phyloP scores from a whole-genome alignment of 768 basidiomycete genomes.

The Phaeotremella fagi region DNA sequence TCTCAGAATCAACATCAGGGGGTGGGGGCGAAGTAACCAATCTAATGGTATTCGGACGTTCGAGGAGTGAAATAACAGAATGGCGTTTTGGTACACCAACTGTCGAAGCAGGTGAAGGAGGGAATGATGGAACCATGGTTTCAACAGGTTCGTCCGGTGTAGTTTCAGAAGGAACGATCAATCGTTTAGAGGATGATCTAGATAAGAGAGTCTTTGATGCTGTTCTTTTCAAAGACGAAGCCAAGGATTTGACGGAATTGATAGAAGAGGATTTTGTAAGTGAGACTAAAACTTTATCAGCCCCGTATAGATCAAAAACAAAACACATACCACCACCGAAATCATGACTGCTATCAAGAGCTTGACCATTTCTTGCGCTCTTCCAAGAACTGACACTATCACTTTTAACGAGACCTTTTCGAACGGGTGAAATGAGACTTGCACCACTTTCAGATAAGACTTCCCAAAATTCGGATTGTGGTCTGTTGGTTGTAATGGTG shows the following conservation, averaged over 20 bases:
- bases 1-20: constrained; percentile 2
- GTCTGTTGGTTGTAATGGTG: background rate
- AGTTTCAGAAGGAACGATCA: constrained; percentile 2
- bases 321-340: constrained; percentile 23
- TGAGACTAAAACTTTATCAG: background rate
- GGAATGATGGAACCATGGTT: constrained; percentile 8
- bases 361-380: constrained; percentile 37
- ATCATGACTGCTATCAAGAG: constrained; percentile 29
- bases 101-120: constrained; percentile 40
- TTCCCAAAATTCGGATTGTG: constrained; percentile 38
- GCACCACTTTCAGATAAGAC: constrained; percentile 33
- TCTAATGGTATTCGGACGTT: constrained; percentile 35
- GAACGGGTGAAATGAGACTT: constrained; percentile 29
- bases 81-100: constrained; percentile 39
- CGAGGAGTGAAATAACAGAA: constrained; percentile 23
- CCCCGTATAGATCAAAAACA: too few relatives aligned
- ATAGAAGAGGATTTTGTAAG: constrained; percentile 2
- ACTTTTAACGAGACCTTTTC: constrained; percentile 13
- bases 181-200: constrained; percentile 10
- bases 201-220: constrained; percentile 19
- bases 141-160: constrained; percentile 16
- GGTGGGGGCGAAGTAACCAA: constrained; percentile 27
- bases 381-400: constrained; percentile 35
- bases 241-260: constrained; percentile 19
- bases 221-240: constrained; percentile 15